Evolutionary conservation across 768 basidiomycete species (phyloP).

Genomic region (Pleurotus giganteus): DNA sequence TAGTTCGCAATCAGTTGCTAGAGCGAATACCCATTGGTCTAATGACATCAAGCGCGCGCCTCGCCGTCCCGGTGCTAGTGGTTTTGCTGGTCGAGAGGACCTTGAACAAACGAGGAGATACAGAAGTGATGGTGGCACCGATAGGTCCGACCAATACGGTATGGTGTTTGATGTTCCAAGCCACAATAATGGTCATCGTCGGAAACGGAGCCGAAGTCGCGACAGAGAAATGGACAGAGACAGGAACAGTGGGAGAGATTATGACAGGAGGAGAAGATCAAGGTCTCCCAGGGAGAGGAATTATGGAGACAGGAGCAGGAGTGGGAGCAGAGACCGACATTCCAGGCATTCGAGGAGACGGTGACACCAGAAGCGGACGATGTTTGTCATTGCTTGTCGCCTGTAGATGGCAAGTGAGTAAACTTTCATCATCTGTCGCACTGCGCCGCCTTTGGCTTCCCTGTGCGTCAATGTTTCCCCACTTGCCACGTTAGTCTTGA

Average conservation of each 20-base stretch:
- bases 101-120: slow-evolving; percentile 73
- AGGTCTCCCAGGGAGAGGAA: slow-evolving; percentile 28
- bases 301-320: slow-evolving; percentile 22
- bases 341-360: slow-evolving; percentile 2
- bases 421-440: background rate
- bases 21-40: slow-evolving; percentile 79
- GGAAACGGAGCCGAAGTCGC: slow-evolving; percentile 52
- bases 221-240: slow-evolving; percentile 32
- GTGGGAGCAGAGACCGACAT: slow-evolving; percentile 26
- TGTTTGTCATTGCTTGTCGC: slow-evolving; percentile 6
- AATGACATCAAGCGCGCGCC: slow-evolving; percentile 65
- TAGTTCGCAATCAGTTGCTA: slow-evolving; percentile 92
- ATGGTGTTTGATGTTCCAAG: slow-evolving; percentile 86
- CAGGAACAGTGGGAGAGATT: background rate
- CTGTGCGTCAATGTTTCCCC: background rate
- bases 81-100: slow-evolving; percentile 74
- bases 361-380: background rate
- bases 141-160: slow-evolving; percentile 48
- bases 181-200: slow-evolving; percentile 33
- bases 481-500: background rate
- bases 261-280: slow-evolving; percentile 30
- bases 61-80: slow-evolving; percentile 30
- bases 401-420: background rate
- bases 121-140: slow-evolving; percentile 36
- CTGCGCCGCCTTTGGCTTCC: background rate